These are phyloP conservation scores for Psilocybe cyanescens DNA, from an alignment of 768 basidiomycete species.

Conservation along the genomic window DNA sequence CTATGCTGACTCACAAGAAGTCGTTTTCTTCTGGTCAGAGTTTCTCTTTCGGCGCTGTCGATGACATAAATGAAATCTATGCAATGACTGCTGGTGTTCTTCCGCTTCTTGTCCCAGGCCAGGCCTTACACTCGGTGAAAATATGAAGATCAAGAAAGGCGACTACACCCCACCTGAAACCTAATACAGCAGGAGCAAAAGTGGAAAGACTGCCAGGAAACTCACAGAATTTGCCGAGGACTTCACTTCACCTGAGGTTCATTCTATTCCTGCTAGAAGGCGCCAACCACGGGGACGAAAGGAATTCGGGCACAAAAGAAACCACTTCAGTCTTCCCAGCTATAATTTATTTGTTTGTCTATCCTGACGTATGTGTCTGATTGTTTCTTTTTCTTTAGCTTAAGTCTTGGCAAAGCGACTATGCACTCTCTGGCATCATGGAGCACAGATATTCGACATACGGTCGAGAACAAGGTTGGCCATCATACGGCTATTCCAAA, in stretches of 20 bases:
- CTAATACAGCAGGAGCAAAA: slow-evolving; percentile 41
- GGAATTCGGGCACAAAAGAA: slow-evolving; percentile 57
- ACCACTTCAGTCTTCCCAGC: slow-evolving; percentile 74
- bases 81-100: slow-evolving; percentile 71
- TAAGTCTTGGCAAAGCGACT: slow-evolving; percentile 65
- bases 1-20: slow-evolving; percentile 59
- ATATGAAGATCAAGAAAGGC: slow-evolving; percentile 56
- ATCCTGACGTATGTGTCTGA: background rate
- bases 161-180: slow-evolving; percentile 45
- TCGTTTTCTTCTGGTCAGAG: slow-evolving; percentile 58
- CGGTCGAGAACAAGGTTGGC: slow-evolving; percentile 45
- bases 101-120: slow-evolving; percentile 68
- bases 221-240: slow-evolving; percentile 50
- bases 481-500: slow-evolving; percentile 42
- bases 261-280: slow-evolving; percentile 62
- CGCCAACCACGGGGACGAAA: slow-evolving; percentile 42
- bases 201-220: slow-evolving; percentile 36
- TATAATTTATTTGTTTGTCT: slow-evolving; percentile 26
- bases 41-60: slow-evolving; percentile 61
- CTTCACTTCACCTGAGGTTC: slow-evolving; percentile 59
- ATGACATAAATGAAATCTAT: slow-evolving; percentile 69
- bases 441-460: slow-evolving; percentile 57
- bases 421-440: slow-evolving; percentile 52
- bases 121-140: slow-evolving; percentile 59
- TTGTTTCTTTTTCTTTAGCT: slow-evolving; percentile 38